Conservation (phyloP, 768 basidiomycete species). For the Boletus patriciae region DNA sequence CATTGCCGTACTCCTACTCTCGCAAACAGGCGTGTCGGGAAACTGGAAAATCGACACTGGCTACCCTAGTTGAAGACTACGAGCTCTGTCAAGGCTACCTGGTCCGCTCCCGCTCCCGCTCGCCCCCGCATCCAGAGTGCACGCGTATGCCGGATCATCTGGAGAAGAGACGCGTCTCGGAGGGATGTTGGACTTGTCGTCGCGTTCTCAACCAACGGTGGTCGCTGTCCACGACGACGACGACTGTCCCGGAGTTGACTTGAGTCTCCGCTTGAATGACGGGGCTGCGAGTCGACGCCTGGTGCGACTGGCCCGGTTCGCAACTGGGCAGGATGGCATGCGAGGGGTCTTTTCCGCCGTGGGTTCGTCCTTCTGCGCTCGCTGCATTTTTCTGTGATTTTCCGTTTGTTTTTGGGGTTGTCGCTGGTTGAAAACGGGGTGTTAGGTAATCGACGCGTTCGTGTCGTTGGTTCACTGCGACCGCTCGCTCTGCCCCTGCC, state of each 20-base stretch:
- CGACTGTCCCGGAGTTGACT: not conserved
- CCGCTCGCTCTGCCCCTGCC: slow-evolving; percentile 27
- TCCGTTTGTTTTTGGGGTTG: not conserved
- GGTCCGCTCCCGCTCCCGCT: not conserved
- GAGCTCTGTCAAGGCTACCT: not conserved
- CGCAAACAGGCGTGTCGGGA: not conserved
- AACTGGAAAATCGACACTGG: not conserved
- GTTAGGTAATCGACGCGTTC: slow-evolving; percentile 37
- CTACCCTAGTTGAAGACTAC: not conserved
- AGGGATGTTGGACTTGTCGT: not conserved
- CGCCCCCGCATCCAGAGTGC: not conserved
- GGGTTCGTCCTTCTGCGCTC: not conserved
- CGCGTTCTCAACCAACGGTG: not conserved
- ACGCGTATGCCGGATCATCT: not conserved
- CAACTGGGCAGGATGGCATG: slow-evolving; percentile 6
- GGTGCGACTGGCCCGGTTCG: slow-evolving; percentile 12
- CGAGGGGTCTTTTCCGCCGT: not conserved
- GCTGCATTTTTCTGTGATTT: slow-evolving; percentile 4
- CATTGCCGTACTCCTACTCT: slow-evolving; percentile 3
- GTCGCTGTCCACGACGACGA: slow-evolving; percentile 10
- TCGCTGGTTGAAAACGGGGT: slow-evolving; percentile 29
- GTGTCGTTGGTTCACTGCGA: slow-evolving; percentile 15
- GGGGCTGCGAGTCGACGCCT: not conserved
- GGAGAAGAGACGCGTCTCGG: not conserved
- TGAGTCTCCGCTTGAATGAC: slow-evolving; percentile 21